Evolutionary conservation across 768 basidiomycete species (phyloP).

Genomic region (Cyclocybe aegerita): DNA sequence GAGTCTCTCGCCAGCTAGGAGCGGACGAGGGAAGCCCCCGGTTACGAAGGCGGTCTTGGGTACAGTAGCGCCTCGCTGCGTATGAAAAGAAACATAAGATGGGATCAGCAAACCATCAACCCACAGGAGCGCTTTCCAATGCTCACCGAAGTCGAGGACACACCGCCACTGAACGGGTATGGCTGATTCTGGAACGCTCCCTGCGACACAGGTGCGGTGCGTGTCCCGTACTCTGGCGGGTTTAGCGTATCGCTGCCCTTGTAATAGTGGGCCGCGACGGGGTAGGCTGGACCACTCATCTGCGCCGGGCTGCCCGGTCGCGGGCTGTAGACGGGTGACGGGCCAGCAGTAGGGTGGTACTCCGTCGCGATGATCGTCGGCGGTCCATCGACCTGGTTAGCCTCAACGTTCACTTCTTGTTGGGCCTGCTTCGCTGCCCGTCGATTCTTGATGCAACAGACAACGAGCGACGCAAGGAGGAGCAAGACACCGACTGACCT

Average conservation of each 20-base stretch:
- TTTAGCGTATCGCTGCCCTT: conserved; percentile 1
- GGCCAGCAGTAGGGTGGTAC: conserved; percentile 24
- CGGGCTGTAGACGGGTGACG: conserved; percentile 19
- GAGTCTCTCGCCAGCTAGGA: conserved; percentile 25
- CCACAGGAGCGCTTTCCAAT: conserved; percentile 9
- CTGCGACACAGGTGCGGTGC: conserved; percentile 23
- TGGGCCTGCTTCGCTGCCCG: conserved; percentile 15
- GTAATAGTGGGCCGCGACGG: conserved; percentile 16
- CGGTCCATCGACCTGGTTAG: conserved; percentile 29
- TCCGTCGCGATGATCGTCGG: conserved; percentile 26
- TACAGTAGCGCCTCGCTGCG: conserved; percentile 13
- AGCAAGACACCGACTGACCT: conserved; percentile 18
- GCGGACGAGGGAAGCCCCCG: conserved; percentile 26
- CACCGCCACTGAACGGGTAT: conserved; percentile 19
- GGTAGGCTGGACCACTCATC: conserved; percentile 20
- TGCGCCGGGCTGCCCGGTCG: conserved; percentile 14
- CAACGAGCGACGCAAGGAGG: conserved; percentile 12
- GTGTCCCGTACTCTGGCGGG: conserved; percentile 9
- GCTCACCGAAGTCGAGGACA: no score
- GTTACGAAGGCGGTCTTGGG: conserved; percentile 26
- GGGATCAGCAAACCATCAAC: conserved; percentile 6
- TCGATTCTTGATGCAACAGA: conserved; percentile 19
- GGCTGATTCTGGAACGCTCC: conserved; percentile 18
- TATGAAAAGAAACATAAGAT: conserved; percentile 1
- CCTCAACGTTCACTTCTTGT: conserved; percentile 27